Conservation (phyloP, 2,329 filamentous ascomycete genomes). For the Escovopsis weberi region DNA sequence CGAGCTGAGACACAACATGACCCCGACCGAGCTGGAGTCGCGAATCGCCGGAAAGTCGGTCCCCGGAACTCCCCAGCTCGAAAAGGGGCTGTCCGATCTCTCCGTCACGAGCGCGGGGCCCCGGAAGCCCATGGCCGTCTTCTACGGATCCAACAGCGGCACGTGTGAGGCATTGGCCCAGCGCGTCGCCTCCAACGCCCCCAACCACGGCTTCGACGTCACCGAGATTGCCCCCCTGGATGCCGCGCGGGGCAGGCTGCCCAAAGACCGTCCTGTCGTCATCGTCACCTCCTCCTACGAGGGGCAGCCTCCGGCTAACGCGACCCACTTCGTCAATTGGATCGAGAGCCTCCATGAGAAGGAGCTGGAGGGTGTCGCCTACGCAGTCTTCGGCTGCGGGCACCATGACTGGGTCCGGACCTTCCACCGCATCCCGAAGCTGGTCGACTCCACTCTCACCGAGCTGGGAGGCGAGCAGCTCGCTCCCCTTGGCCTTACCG, state of each 20-base stretch:
- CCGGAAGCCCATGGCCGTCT: conserved; percentile 42
- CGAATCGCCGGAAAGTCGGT: conserved; percentile 22
- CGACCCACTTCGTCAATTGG: conserved; percentile 53
- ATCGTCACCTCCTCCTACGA: conserved; percentile 62
- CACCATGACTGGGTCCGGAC: conserved; percentile 42
- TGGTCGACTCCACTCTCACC: conserved; percentile 40
- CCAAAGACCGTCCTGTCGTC: conserved; percentile 45
- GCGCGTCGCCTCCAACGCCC: conserved; percentile 44
- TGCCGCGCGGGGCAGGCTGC: conserved; percentile 43
- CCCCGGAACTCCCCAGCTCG: conserved; percentile 1
- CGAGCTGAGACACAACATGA: conserved; percentile 33
- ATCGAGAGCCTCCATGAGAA: conserved; percentile 36
- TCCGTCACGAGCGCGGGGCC: background rate
- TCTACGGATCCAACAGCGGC: conserved; percentile 61
- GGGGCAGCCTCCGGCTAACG: conserved; percentile 60
- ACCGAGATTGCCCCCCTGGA: conserved; percentile 42
- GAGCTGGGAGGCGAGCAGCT: conserved; percentile 20
- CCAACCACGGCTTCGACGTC: conserved; percentile 43
- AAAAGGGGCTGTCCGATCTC: background rate
- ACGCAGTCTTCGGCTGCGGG: conserved; percentile 58
- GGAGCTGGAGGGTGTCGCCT: conserved; percentile 41
- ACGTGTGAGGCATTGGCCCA: conserved; percentile 60
- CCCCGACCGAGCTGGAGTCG: conserved; percentile 30
- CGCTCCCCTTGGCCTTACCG: conserved; percentile 36
- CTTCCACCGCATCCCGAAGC: conserved; percentile 52